A percentile compares a stretch with the other conserved stretches of the same genome.
Evolutionary conservation across 2,329 filamentous ascomycete genomes (phyloP).

Genomic region (Trichoderma arundinaceum): DNA sequence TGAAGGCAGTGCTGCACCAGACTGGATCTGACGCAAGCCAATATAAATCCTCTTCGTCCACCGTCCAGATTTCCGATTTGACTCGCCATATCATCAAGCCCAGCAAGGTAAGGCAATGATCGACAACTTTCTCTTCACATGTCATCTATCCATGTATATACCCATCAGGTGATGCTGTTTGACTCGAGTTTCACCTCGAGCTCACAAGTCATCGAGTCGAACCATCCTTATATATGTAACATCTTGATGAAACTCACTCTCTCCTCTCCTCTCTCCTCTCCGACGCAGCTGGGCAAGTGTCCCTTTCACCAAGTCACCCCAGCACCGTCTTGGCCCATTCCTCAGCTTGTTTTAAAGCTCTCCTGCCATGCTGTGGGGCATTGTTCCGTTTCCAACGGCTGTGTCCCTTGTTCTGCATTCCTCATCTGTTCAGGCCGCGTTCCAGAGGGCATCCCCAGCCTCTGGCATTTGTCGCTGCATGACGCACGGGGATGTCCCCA

Average conservation of each 20-base stretch:
- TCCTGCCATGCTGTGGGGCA: conserved; percentile 3
- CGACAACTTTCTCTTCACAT: conserved; percentile 1
- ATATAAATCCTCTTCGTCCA: conserved; percentile 23
- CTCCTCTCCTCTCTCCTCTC: neutral
- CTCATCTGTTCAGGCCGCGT: conserved; percentile 6
- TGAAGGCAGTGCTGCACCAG: conserved; percentile 33
- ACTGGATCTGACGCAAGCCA: conserved; percentile 37
- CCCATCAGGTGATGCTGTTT: neutral
- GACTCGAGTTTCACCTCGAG: neutral
- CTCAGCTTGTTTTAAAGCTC: conserved; percentile 1
- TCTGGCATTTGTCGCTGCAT: neutral
- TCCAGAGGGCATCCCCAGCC: conserved; percentile 16
- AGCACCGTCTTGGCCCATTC: conserved; percentile 21
- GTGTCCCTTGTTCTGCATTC: conserved; percentile 20
- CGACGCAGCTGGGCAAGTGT: conserved; percentile 12
- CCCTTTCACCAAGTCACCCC: conserved; percentile 7
- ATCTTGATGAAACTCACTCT: neutral
- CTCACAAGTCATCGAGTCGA: neutral
- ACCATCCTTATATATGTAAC: conserved; percentile 3
- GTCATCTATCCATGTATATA: neutral
- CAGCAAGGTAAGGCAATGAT: conserved; percentile 26
- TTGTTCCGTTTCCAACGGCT: conserved; percentile 25
- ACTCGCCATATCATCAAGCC: conserved; percentile 18
- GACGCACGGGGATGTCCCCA: neutral
- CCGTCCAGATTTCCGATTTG: conserved; percentile 5